A percentile compares a stretch with the other conserved stretches of the same genome.
Conservation (phyloP, 805 yeast species). For the Candida schatavii region DNA sequence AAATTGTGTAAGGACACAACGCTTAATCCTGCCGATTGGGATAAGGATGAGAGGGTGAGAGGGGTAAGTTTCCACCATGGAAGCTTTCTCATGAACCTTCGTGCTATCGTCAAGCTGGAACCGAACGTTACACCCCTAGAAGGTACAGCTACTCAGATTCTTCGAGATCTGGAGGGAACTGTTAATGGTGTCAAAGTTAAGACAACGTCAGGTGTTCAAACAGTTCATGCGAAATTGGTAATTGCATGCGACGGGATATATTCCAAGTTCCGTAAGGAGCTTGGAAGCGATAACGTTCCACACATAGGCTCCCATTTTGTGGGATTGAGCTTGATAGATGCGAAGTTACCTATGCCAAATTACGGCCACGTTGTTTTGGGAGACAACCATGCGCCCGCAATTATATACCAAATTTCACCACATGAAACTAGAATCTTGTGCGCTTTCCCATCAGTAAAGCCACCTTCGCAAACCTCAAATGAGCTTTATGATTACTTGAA, state of each 20-base stretch:
- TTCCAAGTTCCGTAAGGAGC: slow-evolving; percentile 82
- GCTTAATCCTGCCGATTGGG: slow-evolving; percentile 51
- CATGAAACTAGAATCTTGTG: slow-evolving; percentile 85
- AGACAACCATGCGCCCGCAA: slow-evolving; percentile 79
- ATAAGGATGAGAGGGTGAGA: slow-evolving; percentile 50
- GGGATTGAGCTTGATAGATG: slow-evolving; percentile 73
- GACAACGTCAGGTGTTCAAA: slow-evolving; percentile 18
- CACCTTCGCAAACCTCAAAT: slow-evolving; percentile 63
- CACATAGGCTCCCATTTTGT: slow-evolving; percentile 78
- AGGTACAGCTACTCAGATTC: slow-evolving; percentile 74
- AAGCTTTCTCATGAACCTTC: slow-evolving; percentile 71
- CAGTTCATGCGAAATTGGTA: slow-evolving; percentile 61
- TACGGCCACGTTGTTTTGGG: slow-evolving; percentile 93
- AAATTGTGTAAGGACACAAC: slow-evolving; percentile 48
- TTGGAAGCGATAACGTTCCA: slow-evolving; percentile 61
- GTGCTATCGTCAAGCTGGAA: slow-evolving; percentile 66
- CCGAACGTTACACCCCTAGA: slow-evolving; percentile 74
- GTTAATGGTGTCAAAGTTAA: slow-evolving; percentile 77
- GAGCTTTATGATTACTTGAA: slow-evolving; percentile 61
- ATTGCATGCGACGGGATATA: slow-evolving; percentile 91
- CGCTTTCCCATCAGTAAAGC: slow-evolving; percentile 70
- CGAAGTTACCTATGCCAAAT: slow-evolving; percentile 67
- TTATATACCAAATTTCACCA: slow-evolving; percentile 83
- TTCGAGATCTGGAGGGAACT: slow-evolving; percentile 49
- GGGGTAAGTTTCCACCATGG: slow-evolving; percentile 97